Conservation (phyloP, 257 asterid genomes). For the Datura wrightii region DNA sequence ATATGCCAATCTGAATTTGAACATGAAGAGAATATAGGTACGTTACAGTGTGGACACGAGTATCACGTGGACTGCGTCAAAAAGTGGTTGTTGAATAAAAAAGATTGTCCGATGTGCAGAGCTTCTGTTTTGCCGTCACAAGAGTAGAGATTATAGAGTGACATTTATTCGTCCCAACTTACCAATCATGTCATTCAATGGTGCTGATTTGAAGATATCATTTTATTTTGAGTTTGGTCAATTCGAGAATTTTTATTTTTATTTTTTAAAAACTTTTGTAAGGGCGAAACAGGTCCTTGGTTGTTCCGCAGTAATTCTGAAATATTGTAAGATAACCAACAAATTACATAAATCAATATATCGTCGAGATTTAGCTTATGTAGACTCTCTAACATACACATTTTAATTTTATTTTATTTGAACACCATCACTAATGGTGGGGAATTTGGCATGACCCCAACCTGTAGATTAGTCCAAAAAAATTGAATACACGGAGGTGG, state of each 20-base stretch:
- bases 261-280: neutral
- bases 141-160: neutral
- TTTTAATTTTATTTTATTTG: too few relatives aligned
- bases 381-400: too few relatives aligned
- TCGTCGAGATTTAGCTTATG: too few relatives aligned
- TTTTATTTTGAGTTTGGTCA: neutral
- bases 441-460: too few relatives aligned
- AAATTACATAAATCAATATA: too few relatives aligned
- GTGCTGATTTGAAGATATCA: neutral
- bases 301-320: too few relatives aligned
- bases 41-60: conserved; percentile 27
- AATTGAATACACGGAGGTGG: too few relatives aligned
- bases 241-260: neutral
- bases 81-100: conserved; percentile 20
- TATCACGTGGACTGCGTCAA: conserved; percentile 31
- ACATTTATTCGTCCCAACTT: neutral
- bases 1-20: conserved; percentile 16
- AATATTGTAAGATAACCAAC: too few relatives aligned
- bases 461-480: too few relatives aligned
- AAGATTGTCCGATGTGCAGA: conserved; percentile 31
- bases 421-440: too few relatives aligned
- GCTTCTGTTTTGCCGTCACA: neutral
- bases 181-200: neutral
- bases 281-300: neutral
- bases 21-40: neutral